Evolutionary conservation across 192 early-diverging fungal genomes (phyloP).

Genomic region (Coemansia reversa): DNA sequence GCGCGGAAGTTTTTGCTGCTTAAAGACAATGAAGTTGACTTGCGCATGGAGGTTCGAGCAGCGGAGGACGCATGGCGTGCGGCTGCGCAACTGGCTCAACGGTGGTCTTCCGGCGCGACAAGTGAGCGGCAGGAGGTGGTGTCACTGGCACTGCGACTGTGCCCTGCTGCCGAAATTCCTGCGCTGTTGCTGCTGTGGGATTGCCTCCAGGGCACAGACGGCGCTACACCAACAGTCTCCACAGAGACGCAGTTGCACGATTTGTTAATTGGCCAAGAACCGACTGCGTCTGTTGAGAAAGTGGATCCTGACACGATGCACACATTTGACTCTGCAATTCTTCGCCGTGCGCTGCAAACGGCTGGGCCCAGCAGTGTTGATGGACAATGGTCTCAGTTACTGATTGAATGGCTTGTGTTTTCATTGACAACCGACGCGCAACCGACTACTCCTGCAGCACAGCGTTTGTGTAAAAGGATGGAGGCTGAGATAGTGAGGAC

Average conservation of each 20-base stretch:
- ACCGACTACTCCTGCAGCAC: not conserved
- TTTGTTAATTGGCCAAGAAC: constrained; percentile 1
- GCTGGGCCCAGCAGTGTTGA: not conserved
- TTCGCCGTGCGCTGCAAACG: constrained; percentile 27
- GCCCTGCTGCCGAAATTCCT: constrained; percentile 26
- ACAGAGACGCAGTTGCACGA: constrained; percentile 1
- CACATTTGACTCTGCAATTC: constrained; percentile 45
- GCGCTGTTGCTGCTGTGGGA: constrained; percentile 26
- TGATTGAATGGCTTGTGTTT: constrained; percentile 47
- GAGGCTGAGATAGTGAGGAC: constrained; percentile 19
- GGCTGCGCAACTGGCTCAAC: constrained; percentile 11
- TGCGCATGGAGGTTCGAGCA: constrained; percentile 20
- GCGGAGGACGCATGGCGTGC: constrained; percentile 23
- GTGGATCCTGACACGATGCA: constrained; percentile 18
- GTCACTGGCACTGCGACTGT: constrained; percentile 35
- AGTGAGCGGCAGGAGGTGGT: constrained; percentile 19
- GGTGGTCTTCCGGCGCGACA: not conserved
- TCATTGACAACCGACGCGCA: constrained; percentile 24
- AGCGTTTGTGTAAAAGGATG: constrained; percentile 11
- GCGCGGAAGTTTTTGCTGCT: constrained; percentile 17
- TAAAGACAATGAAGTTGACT: not conserved
- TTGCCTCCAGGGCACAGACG: not conserved
- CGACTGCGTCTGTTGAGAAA: not conserved
- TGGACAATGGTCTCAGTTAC: constrained; percentile 14
- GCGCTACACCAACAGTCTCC: not conserved